A percentile compares a stretch with the other conserved stretches of the same genome.
Evolutionary conservation across 1,139 yeast genomes (phyloP).

Genomic region (Pichia inconspicua): DNA sequence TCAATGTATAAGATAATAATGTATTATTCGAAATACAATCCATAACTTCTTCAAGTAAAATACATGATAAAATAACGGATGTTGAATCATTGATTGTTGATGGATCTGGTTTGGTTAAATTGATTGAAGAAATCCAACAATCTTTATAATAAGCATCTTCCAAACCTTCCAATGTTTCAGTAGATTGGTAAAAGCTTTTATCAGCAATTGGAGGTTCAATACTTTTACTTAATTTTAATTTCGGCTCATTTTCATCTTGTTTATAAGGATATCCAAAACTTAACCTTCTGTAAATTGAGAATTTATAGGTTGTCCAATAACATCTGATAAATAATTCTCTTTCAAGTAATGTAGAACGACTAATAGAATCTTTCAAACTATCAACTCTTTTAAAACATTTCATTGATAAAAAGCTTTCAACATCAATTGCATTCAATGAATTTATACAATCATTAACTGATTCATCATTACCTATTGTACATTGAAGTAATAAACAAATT

Average conservation of each 20-base stretch:
- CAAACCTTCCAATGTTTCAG: slow-evolving; percentile 12
- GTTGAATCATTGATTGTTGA: slow-evolving; percentile 16
- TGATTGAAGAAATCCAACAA: slow-evolving; percentile 11
- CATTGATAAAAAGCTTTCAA: slow-evolving; percentile 5
- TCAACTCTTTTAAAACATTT: neutral
- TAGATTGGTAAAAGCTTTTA: slow-evolving; percentile 21
- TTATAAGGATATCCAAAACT: slow-evolving; percentile 36
- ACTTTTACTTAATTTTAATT: slow-evolving; percentile 13
- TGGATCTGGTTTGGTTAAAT: slow-evolving; percentile 13
- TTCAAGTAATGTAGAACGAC: slow-evolving; percentile 31
- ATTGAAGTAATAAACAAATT: slow-evolving; percentile 21
- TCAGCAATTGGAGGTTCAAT: slow-evolving; percentile 30
- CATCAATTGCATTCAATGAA: slow-evolving; percentile 27
- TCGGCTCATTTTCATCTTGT: slow-evolving; percentile 14
- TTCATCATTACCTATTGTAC: slow-evolving; percentile 23
- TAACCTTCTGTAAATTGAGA: slow-evolving; percentile 30
- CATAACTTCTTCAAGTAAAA: slow-evolving; percentile 30
- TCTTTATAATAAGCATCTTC: slow-evolving; percentile 14
- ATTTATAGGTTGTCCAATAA: slow-evolving; percentile 38
- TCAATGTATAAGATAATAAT: slow-evolving; percentile 20
- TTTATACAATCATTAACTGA: slow-evolving; percentile 23
- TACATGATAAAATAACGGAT: slow-evolving; percentile 22
- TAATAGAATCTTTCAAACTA: slow-evolving; percentile 10
- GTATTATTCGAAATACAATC: slow-evolving; percentile 28
- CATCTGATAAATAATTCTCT: slow-evolving; percentile 34